phyloP scores from a whole-genome alignment of 495 filamentous ascomycete genomes.

The Paragyromitra xinjiangensis region DNA sequence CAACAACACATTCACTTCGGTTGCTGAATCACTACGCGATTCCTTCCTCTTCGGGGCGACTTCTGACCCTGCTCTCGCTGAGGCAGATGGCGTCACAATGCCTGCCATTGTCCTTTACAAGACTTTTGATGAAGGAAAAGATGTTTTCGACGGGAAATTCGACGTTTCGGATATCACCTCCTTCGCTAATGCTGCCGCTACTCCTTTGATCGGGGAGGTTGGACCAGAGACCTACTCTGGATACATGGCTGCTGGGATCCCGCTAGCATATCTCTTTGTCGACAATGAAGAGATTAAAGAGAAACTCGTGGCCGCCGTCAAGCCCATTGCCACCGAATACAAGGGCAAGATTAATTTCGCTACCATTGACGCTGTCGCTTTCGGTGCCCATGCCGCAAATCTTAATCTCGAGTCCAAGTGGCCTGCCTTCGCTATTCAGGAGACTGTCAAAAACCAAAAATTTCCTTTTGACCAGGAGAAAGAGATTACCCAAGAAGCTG shows the following conservation, averaged over 20 bases:
- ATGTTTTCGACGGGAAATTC: constrained; percentile 80
- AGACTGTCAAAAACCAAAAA: constrained; percentile 94
- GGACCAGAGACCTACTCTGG: constrained; percentile 96
- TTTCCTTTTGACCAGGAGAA: constrained; percentile 90
- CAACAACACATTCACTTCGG: constrained; percentile 77
- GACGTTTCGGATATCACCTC: constrained; percentile 76
- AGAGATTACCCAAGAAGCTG: constrained; percentile 75
- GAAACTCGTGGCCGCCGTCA: constrained; percentile 71
- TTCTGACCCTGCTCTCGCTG: constrained; percentile 81
- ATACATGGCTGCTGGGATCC: constrained; percentile 95
- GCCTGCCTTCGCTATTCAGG: constrained; percentile 98
- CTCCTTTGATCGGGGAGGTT: constrained; percentile 93
- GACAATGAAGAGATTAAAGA: constrained; percentile 90
- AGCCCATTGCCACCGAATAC: constrained; percentile 73
- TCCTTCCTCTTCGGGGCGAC: constrained; percentile 90
- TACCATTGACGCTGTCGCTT: constrained; percentile 94
- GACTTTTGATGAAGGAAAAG: constrained; percentile 96
- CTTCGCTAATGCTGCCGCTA: constrained; percentile 85
- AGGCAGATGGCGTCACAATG: constrained; percentile 85
- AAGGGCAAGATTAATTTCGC: constrained; percentile 93
- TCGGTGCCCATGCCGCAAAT: constrained; percentile 94
- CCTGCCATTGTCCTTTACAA: constrained; percentile 96
- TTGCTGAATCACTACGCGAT: constrained; percentile 87
- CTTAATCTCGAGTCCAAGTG: constrained; percentile 96
- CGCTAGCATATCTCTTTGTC: constrained; percentile 97